These are phyloP conservation scores for Wickerhamia fluorescens DNA, from an alignment of 805 yeast genomes.

Conservation along the genomic window DNA sequence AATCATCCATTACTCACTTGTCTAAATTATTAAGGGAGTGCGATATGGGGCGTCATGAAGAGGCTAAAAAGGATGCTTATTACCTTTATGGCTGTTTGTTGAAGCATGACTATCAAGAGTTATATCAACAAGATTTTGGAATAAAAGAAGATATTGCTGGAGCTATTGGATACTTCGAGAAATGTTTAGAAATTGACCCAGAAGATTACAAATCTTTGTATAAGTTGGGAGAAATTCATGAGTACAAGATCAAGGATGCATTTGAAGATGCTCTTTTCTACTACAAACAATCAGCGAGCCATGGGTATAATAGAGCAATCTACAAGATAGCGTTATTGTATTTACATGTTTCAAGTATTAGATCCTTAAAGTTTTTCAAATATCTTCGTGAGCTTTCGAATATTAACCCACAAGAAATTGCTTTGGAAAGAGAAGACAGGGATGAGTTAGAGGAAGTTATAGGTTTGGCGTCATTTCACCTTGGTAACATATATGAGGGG, in stretches of 20 bases:
- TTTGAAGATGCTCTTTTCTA: constrained; percentile 26
- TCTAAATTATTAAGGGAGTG: constrained; percentile 29
- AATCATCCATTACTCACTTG: constrained; percentile 32
- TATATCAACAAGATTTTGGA: constrained; percentile 31
- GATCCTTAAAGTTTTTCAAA: constrained; percentile 29
- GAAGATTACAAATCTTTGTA: constrained; percentile 26
- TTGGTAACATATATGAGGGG: constrained; percentile 39
- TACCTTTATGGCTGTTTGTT: constrained; percentile 31
- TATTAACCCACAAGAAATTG: constrained; percentile 29
- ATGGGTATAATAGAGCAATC: constrained; percentile 39
- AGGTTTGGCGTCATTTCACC: constrained; percentile 34
- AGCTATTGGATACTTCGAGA: constrained; percentile 25
- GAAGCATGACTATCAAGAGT: constrained; percentile 24
- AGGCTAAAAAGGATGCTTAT: constrained; percentile 24
- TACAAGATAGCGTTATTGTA: constrained; percentile 33
- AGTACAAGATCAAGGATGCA: constrained; percentile 23
- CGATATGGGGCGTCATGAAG: constrained; percentile 15
- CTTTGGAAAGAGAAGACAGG: constrained; percentile 29
- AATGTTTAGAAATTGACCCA: constrained; percentile 25
- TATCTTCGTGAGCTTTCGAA: constrained; percentile 31
- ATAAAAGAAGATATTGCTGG: constrained; percentile 19
- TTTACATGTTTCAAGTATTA: constrained; percentile 25
- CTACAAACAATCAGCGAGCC: constrained; percentile 32
- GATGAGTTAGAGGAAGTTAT: constrained; percentile 36
- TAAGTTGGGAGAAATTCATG: constrained; percentile 34